Conservation (phyloP, 331 rosid species). For the Pyrus hybrid region DNA sequence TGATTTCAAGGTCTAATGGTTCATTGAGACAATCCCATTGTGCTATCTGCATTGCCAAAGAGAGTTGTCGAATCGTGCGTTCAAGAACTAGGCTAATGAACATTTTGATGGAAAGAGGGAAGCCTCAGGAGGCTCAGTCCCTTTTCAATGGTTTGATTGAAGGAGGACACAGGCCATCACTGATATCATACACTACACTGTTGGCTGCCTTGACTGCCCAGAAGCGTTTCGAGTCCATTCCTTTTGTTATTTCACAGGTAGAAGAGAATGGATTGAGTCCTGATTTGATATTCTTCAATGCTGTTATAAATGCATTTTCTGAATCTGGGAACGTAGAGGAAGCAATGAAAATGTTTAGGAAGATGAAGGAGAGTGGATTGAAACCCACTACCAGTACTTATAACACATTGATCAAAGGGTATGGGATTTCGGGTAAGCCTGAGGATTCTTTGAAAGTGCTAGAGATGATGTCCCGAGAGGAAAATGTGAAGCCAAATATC, state of each 20-base stretch:
- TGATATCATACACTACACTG: slow-evolving; percentile 54
- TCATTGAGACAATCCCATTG: slow-evolving; percentile 30
- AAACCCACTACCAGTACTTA: slow-evolving; percentile 45
- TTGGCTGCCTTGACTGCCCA: slow-evolving; percentile 48
- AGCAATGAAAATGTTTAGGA: slow-evolving; percentile 43
- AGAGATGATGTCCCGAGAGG: slow-evolving; percentile 43
- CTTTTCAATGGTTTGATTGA: slow-evolving; percentile 41
- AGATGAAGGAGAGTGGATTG: slow-evolving; percentile 61
- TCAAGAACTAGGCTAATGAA: slow-evolving; percentile 55
- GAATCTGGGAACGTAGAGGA: slow-evolving; percentile 65
- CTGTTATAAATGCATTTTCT: slow-evolving; percentile 59
- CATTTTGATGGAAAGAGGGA: slow-evolving; percentile 43
- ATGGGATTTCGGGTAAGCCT: slow-evolving; percentile 59
- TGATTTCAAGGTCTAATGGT: slow-evolving; percentile 18
- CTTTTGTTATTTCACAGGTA: slow-evolving; percentile 38
- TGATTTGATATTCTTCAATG: slow-evolving; percentile 52
- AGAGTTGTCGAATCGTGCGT: slow-evolving; percentile 40
- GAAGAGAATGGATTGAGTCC: slow-evolving; percentile 57
- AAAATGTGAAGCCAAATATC: slow-evolving; percentile 50
- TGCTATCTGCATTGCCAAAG: slow-evolving; percentile 30
- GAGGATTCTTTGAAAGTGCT: slow-evolving; percentile 50
- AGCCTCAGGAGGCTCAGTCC: slow-evolving; percentile 39
- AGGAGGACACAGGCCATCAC: slow-evolving; percentile 65
- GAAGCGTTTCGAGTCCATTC: slow-evolving; percentile 46
- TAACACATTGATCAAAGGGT: slow-evolving; percentile 65